phyloP scores from a whole-genome alignment of 2,329 filamentous ascomycete genomes.

The Trichoderma cornu-damae region DNA sequence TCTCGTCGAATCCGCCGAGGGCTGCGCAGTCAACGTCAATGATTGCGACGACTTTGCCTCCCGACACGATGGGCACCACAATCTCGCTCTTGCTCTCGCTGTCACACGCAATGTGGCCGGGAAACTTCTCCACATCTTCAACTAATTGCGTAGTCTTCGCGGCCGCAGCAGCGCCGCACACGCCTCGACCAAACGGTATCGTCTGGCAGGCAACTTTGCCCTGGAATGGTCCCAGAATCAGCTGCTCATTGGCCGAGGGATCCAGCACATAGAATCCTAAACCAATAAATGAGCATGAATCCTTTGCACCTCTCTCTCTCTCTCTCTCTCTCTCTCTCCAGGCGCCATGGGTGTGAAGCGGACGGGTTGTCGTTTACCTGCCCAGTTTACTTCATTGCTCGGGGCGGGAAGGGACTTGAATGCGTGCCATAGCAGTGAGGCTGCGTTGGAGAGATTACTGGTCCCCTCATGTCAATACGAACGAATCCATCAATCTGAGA shows the following conservation, averaged over 20 bases:
- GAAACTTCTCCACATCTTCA: slow-evolving; percentile 66
- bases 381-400: slow-evolving; percentile 69
- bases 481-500: neutral
- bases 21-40: slow-evolving; percentile 76
- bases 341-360: neutral
- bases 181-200: slow-evolving; percentile 67
- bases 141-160: slow-evolving; percentile 59
- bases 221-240: slow-evolving; percentile 76
- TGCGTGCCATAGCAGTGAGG: slow-evolving; percentile 73
- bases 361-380: slow-evolving; percentile 42
- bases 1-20: slow-evolving; percentile 60
- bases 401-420: slow-evolving; percentile 66
- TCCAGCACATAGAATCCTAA: slow-evolving; percentile 70
- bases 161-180: slow-evolving; percentile 67
- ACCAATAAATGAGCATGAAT: neutral
- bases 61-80: slow-evolving; percentile 64
- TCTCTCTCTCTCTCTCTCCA: neutral
- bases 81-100: slow-evolving; percentile 71
- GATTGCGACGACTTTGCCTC: slow-evolving; percentile 58
- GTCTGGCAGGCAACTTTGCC: slow-evolving; percentile 76
- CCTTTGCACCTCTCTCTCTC: neutral
- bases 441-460: slow-evolving; percentile 72
- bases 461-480: slow-evolving; percentile 13
- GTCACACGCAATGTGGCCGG: slow-evolving; percentile 79
- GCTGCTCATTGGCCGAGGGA: slow-evolving; percentile 40